These are phyloP conservation scores for Chytriomyces sp. DNA, from an alignment of 192 early-diverging fungal genomes.

Conservation along the genomic window DNA sequence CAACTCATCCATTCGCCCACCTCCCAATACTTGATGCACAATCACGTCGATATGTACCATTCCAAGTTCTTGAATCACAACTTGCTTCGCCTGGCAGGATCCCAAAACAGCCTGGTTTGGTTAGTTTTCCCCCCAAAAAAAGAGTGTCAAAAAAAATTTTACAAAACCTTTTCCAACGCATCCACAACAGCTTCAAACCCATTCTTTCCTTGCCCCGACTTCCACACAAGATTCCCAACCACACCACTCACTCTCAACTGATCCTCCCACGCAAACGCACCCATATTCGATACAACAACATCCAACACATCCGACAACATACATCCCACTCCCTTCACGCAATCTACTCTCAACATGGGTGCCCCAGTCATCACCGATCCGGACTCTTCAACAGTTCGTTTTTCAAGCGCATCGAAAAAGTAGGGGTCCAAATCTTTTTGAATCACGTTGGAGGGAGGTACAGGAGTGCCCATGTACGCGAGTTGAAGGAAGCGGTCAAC, in stretches of 20 bases:
- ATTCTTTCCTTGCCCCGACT: neutral
- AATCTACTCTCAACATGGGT: no score
- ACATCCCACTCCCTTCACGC: no score
- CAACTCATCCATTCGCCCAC: neutral
- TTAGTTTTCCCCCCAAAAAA: no score
- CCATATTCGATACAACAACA: no score
- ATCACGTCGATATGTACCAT: neutral
- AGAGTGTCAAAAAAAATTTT: no score
- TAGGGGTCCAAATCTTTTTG: conserved; percentile 15
- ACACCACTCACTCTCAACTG: neutral
- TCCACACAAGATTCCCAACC: neutral
- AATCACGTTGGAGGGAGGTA: neutral
- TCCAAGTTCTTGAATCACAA: neutral
- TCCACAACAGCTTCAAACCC: neutral
- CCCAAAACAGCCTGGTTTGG: no score
- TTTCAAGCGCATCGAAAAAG: conserved; percentile 21
- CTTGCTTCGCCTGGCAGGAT: neutral
- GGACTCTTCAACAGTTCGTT: neutral
- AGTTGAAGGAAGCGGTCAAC: conserved; percentile 7
- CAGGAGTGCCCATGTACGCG: neutral
- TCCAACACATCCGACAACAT: no score
- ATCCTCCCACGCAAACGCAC: neutral
- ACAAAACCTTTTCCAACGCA: neutral
- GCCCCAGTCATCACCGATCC: no score
- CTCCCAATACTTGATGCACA: neutral